These are phyloP conservation scores for Bothriochloa decipiens DNA, from an alignment of 176 grass and related monocot species.

Conservation along the genomic window DNA sequence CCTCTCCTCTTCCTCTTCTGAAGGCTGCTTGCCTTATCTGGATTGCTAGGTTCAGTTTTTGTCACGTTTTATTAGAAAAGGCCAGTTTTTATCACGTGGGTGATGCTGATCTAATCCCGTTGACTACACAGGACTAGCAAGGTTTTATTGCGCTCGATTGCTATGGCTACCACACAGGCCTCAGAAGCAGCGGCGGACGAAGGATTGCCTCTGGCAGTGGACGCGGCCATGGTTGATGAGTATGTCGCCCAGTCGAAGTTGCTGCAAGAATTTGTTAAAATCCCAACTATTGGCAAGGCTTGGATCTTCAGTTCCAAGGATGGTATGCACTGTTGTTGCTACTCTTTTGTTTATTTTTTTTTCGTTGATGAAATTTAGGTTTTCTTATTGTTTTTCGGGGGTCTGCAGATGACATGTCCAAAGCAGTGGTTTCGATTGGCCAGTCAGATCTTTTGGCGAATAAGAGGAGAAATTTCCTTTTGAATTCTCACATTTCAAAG, in stretches of 20 bases:
- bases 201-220: slow-evolving; percentile 64
- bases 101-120: slow-evolving; percentile 29
- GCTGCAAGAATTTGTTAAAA: slow-evolving; percentile 73
- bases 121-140: slow-evolving; percentile 39
- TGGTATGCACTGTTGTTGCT: slow-evolving; percentile 42
- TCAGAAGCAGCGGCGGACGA: slow-evolving; percentile 40
- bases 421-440: slow-evolving; percentile 64
- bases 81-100: slow-evolving; percentile 1
- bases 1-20: background rate
- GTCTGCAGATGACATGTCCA: slow-evolving; percentile 61
- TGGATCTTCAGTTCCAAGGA: slow-evolving; percentile 81
- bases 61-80: background rate
- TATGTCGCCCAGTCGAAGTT: slow-evolving; percentile 79
- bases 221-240: slow-evolving; percentile 59
- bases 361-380: background rate
- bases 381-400: slow-evolving; percentile 20
- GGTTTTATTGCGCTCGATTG: background rate
- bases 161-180: slow-evolving; percentile 44
- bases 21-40: background rate
- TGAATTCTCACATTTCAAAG: slow-evolving; percentile 81
- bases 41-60: background rate
- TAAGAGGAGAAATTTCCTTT: slow-evolving; percentile 61
- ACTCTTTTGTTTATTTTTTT: background rate
- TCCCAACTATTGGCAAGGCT: slow-evolving; percentile 71
- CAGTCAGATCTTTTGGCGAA: slow-evolving; percentile 78